Evolutionary conservation across 495 filamentous ascomycete genomes (phyloP), one percentile per base, ranked within the genome.

Genomic region (Annulohypoxylon stygium): DNA sequence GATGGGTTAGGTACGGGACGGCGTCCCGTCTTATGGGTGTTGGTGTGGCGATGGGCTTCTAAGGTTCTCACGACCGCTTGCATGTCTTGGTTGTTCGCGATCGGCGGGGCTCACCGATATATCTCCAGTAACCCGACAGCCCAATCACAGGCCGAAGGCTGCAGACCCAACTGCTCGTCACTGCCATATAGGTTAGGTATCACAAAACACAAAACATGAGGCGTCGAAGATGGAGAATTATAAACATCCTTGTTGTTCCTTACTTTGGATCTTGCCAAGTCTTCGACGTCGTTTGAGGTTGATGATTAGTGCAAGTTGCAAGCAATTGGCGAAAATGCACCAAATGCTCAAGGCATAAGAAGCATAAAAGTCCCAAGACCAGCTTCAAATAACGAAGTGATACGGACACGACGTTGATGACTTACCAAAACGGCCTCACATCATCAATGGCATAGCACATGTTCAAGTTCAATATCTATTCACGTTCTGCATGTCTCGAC

Each of bases 391-490:
- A 23, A 9, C 47, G 5, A 50, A 20, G 47, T 50, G 47, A 50
- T 18, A 50, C 47, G 18, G 47, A 50, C 47, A 50, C 47, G 47
- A 10, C 47, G 25, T 20, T 23, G 16, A 45, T 16, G 41, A 45
- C 20, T 45, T 45, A n/a, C 16, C 41, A 45, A 45, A 45, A 45
- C 41, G 41, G 41, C 41, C 41, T 45, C 41, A 45, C 14, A 45
- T 45, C 41, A 45, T 16, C 3, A 16, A 16, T n/a, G 14, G 41
- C 14, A 45, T 45, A 4, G n/a, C 14, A 14, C 39, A 7, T 45
- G 41, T 3, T n/a, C 3, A 12, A 3, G 11, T 23, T 23, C 20
- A 23, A 23, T 23, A 23, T 23, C 20, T 0, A 23, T 23, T 23
- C 9, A 14, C 41, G 10, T 45, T n/a, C 41, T 16, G 37, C 41